Evolutionary conservation across 1,139 yeast genomes (phyloP).

Genomic region (Fermentozyma sake): DNA sequence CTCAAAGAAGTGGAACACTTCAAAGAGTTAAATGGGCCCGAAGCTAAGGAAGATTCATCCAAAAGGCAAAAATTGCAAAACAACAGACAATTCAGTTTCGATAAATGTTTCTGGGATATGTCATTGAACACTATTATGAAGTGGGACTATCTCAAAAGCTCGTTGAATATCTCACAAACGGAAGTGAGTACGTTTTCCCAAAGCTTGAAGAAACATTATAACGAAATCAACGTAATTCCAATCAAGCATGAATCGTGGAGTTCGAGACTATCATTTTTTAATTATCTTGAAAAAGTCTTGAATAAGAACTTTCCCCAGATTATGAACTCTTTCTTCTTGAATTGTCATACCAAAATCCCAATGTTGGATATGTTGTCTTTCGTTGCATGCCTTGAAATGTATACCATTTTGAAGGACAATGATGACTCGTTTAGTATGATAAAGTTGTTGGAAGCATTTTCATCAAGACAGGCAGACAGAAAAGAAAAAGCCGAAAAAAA

Average conservation of each 20-base stretch:
- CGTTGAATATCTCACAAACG: constrained; percentile 13
- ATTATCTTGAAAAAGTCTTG: constrained; percentile 22
- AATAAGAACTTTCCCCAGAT: constrained; percentile 16
- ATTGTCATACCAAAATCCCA: constrained; percentile 35
- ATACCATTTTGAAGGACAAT: constrained; percentile 17
- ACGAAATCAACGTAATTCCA: constrained; percentile 13
- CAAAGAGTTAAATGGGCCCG: constrained; percentile 5
- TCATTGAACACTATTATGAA: constrained; percentile 31
- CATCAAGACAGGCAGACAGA: no score
- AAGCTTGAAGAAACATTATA: constrained; percentile 16
- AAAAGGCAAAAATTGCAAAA: constrained; percentile 1
- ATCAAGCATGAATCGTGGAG: no score
- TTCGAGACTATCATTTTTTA: no score
- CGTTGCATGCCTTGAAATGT: constrained; percentile 28
- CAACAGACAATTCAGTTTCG: constrained; percentile 8
- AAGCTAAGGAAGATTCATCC: constrained; percentile 2
- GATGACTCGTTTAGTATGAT: constrained; percentile 20
- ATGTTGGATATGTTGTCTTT: constrained; percentile 28
- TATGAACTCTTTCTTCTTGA: constrained; percentile 30
- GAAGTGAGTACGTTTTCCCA: constrained; percentile 12
- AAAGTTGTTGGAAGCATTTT: constrained; percentile 18
- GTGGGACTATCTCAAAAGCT: constrained; percentile 28
- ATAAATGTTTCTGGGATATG: constrained; percentile 36
- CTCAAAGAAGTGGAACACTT: constrained; percentile 21
- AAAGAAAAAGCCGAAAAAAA: no score